Conservation (phyloP, 2,329 filamentous ascomycete species). For the Pezicula neosporulosa region DNA sequence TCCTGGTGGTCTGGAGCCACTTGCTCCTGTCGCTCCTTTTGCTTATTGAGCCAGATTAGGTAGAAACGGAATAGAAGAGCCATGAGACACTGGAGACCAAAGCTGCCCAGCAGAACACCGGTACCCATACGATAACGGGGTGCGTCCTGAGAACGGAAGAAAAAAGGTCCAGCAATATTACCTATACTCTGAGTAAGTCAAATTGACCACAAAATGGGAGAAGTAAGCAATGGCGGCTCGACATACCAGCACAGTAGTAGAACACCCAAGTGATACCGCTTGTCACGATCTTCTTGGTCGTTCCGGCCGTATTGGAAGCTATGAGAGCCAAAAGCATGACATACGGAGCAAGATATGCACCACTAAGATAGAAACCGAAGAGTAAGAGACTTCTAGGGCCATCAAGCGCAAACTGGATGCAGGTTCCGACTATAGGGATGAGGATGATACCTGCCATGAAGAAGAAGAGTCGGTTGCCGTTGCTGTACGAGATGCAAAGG, state of each 20-base stretch:
- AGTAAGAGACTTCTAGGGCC: too few relatives aligned
- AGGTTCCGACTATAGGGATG: too few relatives aligned
- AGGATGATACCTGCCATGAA: too few relatives aligned
- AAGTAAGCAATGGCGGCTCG: too few relatives aligned
- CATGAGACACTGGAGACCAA: slow-evolving; percentile 14
- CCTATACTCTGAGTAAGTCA: slow-evolving; percentile 57
- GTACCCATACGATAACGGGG: slow-evolving; percentile 32
- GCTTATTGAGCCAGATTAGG: slow-evolving; percentile 16
- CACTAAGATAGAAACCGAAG: slow-evolving; percentile 28
- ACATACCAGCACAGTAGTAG: too few relatives aligned
- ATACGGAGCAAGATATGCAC: slow-evolving; percentile 19
- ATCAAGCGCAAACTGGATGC: too few relatives aligned
- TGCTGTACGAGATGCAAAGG: too few relatives aligned
- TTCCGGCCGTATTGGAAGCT: slow-evolving; percentile 44
- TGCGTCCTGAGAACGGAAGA: slow-evolving; percentile 51
- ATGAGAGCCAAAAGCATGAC: slow-evolving; percentile 50
- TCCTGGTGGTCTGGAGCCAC: slow-evolving; percentile 13
- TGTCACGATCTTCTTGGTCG: slow-evolving; percentile 47
- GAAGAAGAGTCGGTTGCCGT: too few relatives aligned
- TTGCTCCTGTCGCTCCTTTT: slow-evolving; percentile 11
- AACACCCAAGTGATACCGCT: slow-evolving; percentile 56
- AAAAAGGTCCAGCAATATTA: slow-evolving; percentile 60
- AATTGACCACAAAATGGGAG: too few relatives aligned
- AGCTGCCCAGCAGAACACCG: slow-evolving; percentile 17
- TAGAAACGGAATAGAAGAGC: slow-evolving; percentile 15